Percentiles rank a stretch among this genome's conserved stretches.
Evolutionary conservation across 2,329 filamentous ascomycete species (phyloP).

Genomic region (Rhexocercosporidium sp.): DNA sequence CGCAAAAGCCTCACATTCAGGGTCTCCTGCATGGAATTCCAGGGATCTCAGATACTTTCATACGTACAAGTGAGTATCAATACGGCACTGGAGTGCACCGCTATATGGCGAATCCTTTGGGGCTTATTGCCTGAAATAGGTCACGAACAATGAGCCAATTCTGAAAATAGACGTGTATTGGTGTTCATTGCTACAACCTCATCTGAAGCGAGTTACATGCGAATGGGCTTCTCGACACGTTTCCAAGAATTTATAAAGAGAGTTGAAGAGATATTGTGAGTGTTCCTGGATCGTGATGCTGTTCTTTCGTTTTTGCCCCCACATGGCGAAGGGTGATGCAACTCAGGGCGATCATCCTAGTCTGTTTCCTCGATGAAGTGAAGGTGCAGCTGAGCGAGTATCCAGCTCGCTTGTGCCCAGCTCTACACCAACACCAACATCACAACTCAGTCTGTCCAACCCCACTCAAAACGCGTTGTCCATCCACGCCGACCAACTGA

Average conservation of each 20-base stretch:
- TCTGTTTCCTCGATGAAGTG: not conserved
- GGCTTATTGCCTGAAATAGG: not conserved
- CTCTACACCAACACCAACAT: not conserved
- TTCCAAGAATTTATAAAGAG: too few species aligned
- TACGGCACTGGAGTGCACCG: not conserved
- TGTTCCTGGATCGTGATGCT: too few species aligned
- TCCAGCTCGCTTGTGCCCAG: not conserved
- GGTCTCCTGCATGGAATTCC: not conserved
- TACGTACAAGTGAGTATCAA: not conserved
- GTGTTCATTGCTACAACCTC: not conserved
- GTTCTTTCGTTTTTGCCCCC: too few species aligned
- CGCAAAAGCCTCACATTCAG: not conserved
- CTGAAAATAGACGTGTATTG: not conserved
- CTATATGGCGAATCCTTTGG: not conserved
- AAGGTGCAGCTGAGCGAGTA: too few species aligned
- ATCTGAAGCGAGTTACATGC: not conserved
- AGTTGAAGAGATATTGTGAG: not conserved
- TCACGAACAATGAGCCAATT: not conserved
- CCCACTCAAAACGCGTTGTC: not conserved
- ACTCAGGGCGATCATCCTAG: not conserved
- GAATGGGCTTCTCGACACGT: too few species aligned
- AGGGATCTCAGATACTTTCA: conserved; percentile 12
- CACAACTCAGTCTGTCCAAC: not conserved
- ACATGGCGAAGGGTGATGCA: too few species aligned
- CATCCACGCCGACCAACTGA: not conserved